Base-by-base conservation (phyloP, 140 eudicot genomes). In the Flaveria floridana region DNA sequence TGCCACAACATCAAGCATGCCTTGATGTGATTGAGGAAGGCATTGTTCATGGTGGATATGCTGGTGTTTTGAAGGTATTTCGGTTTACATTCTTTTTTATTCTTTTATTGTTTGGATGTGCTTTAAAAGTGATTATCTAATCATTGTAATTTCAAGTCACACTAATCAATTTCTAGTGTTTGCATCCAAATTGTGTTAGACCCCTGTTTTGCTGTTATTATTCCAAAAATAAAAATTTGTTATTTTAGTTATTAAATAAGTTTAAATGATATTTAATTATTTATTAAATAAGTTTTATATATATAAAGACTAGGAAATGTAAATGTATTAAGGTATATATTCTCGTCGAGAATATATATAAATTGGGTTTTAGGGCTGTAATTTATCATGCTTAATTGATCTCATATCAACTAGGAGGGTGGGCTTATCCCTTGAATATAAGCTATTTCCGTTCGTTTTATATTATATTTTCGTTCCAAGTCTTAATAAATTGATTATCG, bases 21-120 rank as follows among this genome's bases (percentile, higher is more conserved):
- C 91, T 94, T 85, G 97, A 87, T 53, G 95, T 86, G n/a, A 88
- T 91, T 68, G 95, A 90, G 74, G 95, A 87, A 72, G 97, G 99
- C 44, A 82, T 94, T 65, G 78, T 90, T 63, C 95, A 83, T 62
- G 99, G 97, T 79, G 99, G 96, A 58, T 87, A 90, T 65, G 78
- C 72, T 61, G 99, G 96, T 3, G 85, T 88, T 74, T 64, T 88
- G 57, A 85, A 85, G 99, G 99, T 94, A 86, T 56, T 11, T 68
- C 50, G 9, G 16, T 52, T 48, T n/a, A 7, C 23, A 0, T 10
- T 19, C 0, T 2, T 6, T 16, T 67, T 65, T 53, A 2, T 12
- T 48, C 14, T n/a, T 23, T 56, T 67, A 15, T 3, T 52, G 37
- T 44, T 68, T 78, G 42, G 71, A 75, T 16, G 51, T 57, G 71